phyloP scores from a whole-genome alignment of 1,139 yeast genomes.

The Debaryomyces sp. region DNA sequence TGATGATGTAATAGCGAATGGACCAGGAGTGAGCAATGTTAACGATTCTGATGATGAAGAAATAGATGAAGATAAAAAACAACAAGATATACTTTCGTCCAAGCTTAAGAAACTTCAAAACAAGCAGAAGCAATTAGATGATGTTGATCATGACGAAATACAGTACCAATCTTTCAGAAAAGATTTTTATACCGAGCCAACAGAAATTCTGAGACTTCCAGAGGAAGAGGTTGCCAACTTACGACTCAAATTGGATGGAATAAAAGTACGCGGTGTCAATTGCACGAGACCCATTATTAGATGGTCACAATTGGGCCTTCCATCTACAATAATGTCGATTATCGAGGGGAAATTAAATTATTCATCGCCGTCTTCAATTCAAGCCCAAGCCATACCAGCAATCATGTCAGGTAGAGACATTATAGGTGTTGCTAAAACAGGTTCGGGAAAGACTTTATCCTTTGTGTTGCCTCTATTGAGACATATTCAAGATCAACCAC shows the following conservation, averaged over 20 bases:
- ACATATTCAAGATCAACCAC: slow-evolving; percentile 75
- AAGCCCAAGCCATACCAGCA: slow-evolving; percentile 88
- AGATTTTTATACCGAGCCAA: slow-evolving; percentile 65
- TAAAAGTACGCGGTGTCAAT: slow-evolving; percentile 59
- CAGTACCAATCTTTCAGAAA: slow-evolving; percentile 60
- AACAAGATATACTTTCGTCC: slow-evolving; percentile 26
- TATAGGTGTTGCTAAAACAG: slow-evolving; percentile 94
- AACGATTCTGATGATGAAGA: slow-evolving; percentile 21
- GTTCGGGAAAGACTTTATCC: slow-evolving; percentile 93
- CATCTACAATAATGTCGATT: slow-evolving; percentile 55
- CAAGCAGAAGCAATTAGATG: slow-evolving; percentile 36
- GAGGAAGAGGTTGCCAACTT: slow-evolving; percentile 56
- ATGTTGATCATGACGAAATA: slow-evolving; percentile 48
- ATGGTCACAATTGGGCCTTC: slow-evolving; percentile 85
- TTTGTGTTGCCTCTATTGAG: slow-evolving; percentile 82
- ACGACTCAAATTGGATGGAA: slow-evolving; percentile 62
- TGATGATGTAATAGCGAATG: slow-evolving; percentile 4
- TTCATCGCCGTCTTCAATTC: slow-evolving; percentile 80
- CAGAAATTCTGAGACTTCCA: slow-evolving; percentile 49
- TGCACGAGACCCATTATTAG: slow-evolving; percentile 69
- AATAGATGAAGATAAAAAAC: slow-evolving; percentile 24
- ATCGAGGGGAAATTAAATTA: slow-evolving; percentile 55
- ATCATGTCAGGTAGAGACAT: slow-evolving; percentile 89
- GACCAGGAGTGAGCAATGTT: slow-evolving; percentile 9
- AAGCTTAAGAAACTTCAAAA: slow-evolving; percentile 36